A percentile compares a stretch with the other conserved stretches of the same genome.
These are phyloP conservation scores for Kodamaea ohmeri DNA, from an alignment of 1,139 yeast genomes.

Conservation along the genomic window DNA sequence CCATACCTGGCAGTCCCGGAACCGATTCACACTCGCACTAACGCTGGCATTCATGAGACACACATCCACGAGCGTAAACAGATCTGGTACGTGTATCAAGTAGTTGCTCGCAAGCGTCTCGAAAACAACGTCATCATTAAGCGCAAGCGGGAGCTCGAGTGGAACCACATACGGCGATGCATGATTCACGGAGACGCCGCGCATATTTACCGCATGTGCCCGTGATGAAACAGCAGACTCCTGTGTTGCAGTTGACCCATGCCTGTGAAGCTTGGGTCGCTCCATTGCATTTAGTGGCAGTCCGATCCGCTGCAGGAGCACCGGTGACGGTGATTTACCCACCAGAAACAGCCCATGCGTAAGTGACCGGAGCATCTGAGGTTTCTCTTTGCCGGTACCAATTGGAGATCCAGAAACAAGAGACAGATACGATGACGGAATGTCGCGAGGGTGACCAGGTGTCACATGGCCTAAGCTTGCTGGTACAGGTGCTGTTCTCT, in stretches of 20 bases:
- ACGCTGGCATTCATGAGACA: conserved; percentile 59
- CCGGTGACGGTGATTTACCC: conserved; percentile 20
- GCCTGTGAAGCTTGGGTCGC: conserved; percentile 32
- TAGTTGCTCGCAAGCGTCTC: conserved; percentile 44
- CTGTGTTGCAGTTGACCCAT: conserved; percentile 38
- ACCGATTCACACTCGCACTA: conserved; percentile 52
- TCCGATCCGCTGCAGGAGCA: conserved; percentile 13
- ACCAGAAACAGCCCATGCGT: conserved; percentile 16
- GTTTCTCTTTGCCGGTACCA: conserved; percentile 26
- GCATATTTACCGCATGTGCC: conserved; percentile 14
- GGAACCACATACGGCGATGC: conserved; percentile 48
- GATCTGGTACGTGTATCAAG: conserved; percentile 45
- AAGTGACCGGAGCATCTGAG: conserved; percentile 15
- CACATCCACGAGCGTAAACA: conserved; percentile 48
- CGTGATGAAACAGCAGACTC: conserved; percentile 25
- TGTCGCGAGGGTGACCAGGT: no score
- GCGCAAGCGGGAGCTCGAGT: conserved; percentile 40
- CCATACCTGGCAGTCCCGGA: conserved; percentile 71
- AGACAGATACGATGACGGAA: no score
- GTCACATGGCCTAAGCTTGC: no score
- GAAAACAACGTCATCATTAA: conserved; percentile 43
- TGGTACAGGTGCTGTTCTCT: conserved; percentile 26
- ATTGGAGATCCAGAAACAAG: background rate
- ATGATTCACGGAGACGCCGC: no score
- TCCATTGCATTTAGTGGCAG: conserved; percentile 11